Conservation (phyloP, 2,329 filamentous ascomycete species). For the Beauveria rudraprayagi region DNA sequence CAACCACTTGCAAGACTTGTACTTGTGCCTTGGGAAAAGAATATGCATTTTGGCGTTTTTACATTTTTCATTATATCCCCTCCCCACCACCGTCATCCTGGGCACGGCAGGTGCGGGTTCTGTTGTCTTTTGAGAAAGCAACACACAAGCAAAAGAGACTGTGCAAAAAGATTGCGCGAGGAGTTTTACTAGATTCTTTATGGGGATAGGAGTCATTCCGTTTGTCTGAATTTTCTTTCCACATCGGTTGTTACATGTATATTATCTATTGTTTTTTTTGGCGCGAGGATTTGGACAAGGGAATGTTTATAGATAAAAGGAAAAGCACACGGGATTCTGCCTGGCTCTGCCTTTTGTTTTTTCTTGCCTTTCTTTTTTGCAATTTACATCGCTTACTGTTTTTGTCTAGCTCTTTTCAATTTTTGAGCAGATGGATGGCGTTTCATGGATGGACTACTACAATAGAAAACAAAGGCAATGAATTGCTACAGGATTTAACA, state of each 20-base stretch:
- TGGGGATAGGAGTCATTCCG: neutral
- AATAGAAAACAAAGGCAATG: no score
- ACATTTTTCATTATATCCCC: conserved; percentile 7
- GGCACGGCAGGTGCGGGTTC: neutral
- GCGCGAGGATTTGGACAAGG: neutral
- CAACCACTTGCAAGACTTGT: neutral
- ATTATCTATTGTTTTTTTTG: neutral
- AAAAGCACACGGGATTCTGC: neutral
- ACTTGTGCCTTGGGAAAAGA: neutral
- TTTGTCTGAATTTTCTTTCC: neutral
- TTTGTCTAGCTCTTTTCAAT: no score
- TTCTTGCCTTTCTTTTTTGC: neutral
- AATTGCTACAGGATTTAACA: no score
- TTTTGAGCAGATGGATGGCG: no score
- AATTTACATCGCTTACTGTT: no score
- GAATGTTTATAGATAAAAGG: neutral
- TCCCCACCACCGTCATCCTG: neutral
- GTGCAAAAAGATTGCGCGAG: neutral
- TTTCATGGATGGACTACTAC: no score
- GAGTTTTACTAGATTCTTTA: neutral
- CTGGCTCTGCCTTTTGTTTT: neutral
- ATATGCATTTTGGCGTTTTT: conserved; percentile 3
- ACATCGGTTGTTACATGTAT: neutral
- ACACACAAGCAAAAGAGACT: neutral
- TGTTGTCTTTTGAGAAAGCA: neutral